Conservation (phyloP, 805 yeast genomes). For the Monosporozyma aerobia region DNA sequence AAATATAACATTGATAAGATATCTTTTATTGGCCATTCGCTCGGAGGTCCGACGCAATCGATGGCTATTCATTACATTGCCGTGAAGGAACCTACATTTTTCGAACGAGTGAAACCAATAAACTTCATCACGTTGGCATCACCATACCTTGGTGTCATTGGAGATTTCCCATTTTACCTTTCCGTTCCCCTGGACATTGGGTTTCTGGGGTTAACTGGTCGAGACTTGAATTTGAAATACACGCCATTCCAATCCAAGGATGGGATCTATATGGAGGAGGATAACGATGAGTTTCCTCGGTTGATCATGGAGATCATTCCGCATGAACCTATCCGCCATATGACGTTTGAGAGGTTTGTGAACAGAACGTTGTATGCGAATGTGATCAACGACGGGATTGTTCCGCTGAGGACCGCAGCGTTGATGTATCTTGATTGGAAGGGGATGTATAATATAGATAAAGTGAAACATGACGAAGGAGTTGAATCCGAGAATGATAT, state of each 20-base stretch:
- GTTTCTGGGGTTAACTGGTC: conserved; percentile 85
- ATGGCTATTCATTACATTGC: conserved; percentile 77
- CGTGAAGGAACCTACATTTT: conserved; percentile 56
- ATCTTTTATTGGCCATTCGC: conserved; percentile 86
- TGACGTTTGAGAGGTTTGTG: conserved; percentile 49
- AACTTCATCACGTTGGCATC: conserved; percentile 80
- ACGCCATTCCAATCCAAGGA: conserved; percentile 27
- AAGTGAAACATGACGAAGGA: conserved; percentile 20
- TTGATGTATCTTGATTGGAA: conserved; percentile 78
- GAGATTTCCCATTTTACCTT: conserved; percentile 81
- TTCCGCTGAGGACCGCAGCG: conserved; percentile 86
- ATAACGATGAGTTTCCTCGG: conserved; percentile 9
- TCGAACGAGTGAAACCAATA: conserved; percentile 53
- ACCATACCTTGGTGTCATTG: conserved; percentile 79
- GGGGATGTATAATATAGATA: conserved; percentile 48
- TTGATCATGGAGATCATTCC: conserved; percentile 75
- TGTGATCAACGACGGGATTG: conserved; percentile 88
- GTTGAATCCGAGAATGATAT: background rate
- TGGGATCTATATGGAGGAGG: conserved; percentile 15
- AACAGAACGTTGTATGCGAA: conserved; percentile 83
- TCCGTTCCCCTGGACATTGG: conserved; percentile 82
- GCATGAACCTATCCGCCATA: conserved; percentile 48
- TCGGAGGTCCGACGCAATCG: conserved; percentile 88
- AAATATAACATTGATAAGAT: conserved; percentile 44
- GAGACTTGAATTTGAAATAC: conserved; percentile 65